Conservation (phyloP, 805 yeast species). For the Metschnikowia drakensbergensis region DNA sequence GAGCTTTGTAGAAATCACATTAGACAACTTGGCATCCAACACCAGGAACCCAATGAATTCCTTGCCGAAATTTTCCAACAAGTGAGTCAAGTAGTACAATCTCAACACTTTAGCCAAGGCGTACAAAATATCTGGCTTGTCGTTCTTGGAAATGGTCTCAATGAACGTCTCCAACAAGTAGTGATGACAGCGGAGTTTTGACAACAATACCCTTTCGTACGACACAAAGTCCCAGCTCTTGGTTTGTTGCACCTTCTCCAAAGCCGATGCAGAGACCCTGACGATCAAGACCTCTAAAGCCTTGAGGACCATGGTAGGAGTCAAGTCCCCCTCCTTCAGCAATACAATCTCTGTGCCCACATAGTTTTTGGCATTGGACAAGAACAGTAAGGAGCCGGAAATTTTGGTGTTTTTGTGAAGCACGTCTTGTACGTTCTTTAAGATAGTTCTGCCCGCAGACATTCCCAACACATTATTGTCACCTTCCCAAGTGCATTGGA, state of each 20-base stretch:
- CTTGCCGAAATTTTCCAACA: constrained; percentile 30
- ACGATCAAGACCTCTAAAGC: constrained; percentile 37
- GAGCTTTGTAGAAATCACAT: constrained; percentile 22
- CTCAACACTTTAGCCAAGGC: constrained; percentile 30
- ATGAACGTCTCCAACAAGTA: constrained; percentile 34
- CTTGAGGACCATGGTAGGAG: constrained; percentile 15
- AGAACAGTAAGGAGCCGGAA: constrained; percentile 16
- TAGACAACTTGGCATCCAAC: constrained; percentile 28
- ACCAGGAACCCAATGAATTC: constrained; percentile 37
- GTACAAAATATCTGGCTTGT: constrained; percentile 23
- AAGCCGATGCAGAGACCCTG: constrained; percentile 30
- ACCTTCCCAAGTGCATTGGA: constrained; percentile 50
- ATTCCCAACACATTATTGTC: constrained; percentile 44
- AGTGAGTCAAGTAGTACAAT: constrained; percentile 28
- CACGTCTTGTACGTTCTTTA: constrained; percentile 29
- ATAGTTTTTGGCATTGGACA: constrained; percentile 11
- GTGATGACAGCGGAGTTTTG: constrained; percentile 43
- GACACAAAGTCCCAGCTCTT: constrained; percentile 36
- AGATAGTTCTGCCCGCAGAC: constrained; percentile 39
- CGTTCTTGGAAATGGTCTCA: constrained; percentile 21
- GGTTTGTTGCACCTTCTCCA: constrained; percentile 24
- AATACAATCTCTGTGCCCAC: constrained; percentile 8
- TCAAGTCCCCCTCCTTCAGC: constrained; percentile 15
- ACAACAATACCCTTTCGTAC: constrained; percentile 35
- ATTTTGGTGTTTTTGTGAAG: constrained; percentile 15